A percentile compares a stretch with the other conserved stretches of the same genome.
These are phyloP conservation scores for Xylaria sp. DNA, from an alignment of 495 filamentous ascomycete genomes.

Conservation along the genomic window DNA sequence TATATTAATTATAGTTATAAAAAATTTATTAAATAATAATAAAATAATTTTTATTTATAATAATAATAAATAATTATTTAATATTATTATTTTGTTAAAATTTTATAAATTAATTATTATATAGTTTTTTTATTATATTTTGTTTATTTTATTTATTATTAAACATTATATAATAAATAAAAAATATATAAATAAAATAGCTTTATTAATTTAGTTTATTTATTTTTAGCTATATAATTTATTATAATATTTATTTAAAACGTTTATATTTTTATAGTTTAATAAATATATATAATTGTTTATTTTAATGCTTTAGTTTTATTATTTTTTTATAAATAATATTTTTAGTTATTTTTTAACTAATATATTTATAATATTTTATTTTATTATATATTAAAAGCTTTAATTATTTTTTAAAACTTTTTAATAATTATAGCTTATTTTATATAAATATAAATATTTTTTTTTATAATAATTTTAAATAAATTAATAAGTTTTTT, in stretches of 20 bases:
- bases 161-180: not conserved
- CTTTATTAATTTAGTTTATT: no score
- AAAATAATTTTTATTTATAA: no score
- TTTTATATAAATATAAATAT: not conserved
- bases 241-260: constrained; percentile 2
- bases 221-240: no score
- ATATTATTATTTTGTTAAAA: not conserved
- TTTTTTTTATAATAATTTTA: not conserved
- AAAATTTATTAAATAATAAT: no score
- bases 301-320: no score
- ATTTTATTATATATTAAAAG: not conserved
- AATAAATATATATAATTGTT: no score
- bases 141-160: no score
- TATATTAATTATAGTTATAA: no score
- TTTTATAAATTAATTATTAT: no score
- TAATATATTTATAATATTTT: not conserved
- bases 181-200: not conserved
- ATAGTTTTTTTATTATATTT: no score
- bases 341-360: not conserved
- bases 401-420: not conserved
- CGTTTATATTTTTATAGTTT: not conserved
- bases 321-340: not conserved
- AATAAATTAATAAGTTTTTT: not conserved
- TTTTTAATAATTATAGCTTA: not conserved
- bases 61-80: no score